These are phyloP conservation scores for Umbelopsis sp. DNA, from an alignment of 192 early-diverging fungal genomes.

Conservation along the genomic window DNA sequence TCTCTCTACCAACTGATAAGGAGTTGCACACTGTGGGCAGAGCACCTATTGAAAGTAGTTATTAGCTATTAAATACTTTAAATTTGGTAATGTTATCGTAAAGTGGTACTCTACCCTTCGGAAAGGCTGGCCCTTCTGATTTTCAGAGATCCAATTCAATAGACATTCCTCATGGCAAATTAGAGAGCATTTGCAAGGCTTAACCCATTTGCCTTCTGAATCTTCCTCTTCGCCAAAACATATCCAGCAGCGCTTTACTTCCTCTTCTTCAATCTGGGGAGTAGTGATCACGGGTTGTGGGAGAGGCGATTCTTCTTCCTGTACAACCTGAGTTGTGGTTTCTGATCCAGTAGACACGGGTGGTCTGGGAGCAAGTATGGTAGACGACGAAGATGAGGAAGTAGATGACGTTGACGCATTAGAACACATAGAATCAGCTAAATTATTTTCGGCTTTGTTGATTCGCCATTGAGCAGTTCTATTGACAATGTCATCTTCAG, in stretches of 20 bases:
- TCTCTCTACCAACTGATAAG: constrained; percentile 61
- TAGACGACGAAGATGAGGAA: not conserved
- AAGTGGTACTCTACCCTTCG: constrained; percentile 39
- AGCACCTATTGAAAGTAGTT: constrained; percentile 47
- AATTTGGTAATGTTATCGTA: not conserved
- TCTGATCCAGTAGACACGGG: not conserved
- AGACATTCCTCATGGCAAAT: constrained; percentile 80
- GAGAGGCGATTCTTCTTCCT: not conserved
- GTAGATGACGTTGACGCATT: constrained; percentile 10
- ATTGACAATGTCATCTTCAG: constrained; percentile 7
- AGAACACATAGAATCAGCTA: constrained; percentile 8
- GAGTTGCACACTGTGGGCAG: constrained; percentile 71
- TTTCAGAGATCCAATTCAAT: constrained; percentile 75
- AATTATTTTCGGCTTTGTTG: constrained; percentile 3
- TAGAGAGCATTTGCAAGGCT: constrained; percentile 73
- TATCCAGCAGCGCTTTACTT: constrained; percentile 67
- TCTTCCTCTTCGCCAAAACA: constrained; percentile 71
- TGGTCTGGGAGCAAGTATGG: constrained; percentile 1
- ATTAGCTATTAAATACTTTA: not conserved
- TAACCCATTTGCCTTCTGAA: constrained; percentile 64
- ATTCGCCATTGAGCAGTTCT: not conserved
- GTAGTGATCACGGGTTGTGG: not conserved
- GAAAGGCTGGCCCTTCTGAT: constrained; percentile 51
- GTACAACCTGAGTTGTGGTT: not conserved
- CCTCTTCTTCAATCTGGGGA: not conserved